A percentile compares a stretch with the other conserved stretches of the same genome.
phyloP scores from a whole-genome alignment of 371 early-diverging fungal genomes.

The Mortierella sp. region DNA sequence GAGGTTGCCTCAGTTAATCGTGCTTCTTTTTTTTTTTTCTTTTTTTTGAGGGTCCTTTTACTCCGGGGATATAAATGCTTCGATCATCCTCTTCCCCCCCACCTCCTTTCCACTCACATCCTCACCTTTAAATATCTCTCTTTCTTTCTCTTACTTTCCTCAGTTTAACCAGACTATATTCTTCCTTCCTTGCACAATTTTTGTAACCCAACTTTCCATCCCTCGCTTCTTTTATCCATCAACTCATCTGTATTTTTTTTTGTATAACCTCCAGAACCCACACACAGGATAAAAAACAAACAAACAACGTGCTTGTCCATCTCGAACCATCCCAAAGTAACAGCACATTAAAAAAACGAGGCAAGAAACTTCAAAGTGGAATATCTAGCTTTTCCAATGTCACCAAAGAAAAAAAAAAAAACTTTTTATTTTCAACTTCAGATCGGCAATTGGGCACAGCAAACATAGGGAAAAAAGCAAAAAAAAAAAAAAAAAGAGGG shows the following conservation, averaged over 20 bases:
- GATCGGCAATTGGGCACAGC: neutral
- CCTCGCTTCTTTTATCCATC: neutral
- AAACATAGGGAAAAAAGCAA: neutral
- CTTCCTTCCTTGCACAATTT: neutral
- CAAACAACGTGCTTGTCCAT: conserved; percentile 8
- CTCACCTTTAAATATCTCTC: no score
- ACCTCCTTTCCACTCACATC: neutral
- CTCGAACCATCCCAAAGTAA: conserved; percentile 12
- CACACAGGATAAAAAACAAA: no score
- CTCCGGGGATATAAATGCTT: conserved; percentile 3
- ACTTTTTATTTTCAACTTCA: neutral
- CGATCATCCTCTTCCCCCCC: neutral
- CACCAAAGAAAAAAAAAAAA: neutral
- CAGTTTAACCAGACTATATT: conserved; percentile 12
- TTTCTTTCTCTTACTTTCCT: neutral
- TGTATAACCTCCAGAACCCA: neutral
- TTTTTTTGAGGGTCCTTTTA: conserved; percentile 5
- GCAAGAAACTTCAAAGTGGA: neutral
- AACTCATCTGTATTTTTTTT: neutral
- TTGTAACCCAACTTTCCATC: neutral
- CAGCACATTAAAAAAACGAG: neutral
- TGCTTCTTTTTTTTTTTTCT: neutral
- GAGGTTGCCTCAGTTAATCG: no score
- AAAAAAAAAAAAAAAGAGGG: conserved; percentile 5
- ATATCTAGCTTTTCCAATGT: neutral